phyloP scores from a whole-genome alignment of 192 early-diverging fungal species.

The Mortierella alpina region DNA sequence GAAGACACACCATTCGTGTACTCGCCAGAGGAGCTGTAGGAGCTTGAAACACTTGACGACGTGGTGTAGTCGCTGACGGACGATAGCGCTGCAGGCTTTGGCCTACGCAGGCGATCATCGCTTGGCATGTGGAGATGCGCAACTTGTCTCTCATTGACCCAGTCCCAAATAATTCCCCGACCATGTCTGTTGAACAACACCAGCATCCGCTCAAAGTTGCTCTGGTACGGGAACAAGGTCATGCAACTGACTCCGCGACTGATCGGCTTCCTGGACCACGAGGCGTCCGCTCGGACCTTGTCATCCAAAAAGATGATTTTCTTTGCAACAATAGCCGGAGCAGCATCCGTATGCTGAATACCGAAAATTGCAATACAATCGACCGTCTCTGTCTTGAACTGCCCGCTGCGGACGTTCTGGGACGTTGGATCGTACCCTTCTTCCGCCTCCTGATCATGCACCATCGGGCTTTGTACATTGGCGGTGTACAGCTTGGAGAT shows the following conservation, averaged over 20 bases:
- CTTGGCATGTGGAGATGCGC: slow-evolving; percentile 15
- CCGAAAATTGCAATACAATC: slow-evolving; percentile 47
- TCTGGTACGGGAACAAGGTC: slow-evolving; percentile 29
- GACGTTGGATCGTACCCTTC: not conserved
- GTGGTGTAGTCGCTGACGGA: too few relatives aligned
- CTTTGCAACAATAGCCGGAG: slow-evolving; percentile 30
- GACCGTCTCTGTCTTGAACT: not conserved
- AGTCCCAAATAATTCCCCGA: slow-evolving; percentile 46
- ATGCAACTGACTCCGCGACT: slow-evolving; percentile 41
- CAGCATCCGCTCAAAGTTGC: slow-evolving; percentile 23
- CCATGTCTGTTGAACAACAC: slow-evolving; percentile 37
- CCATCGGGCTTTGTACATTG: not conserved
- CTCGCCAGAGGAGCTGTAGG: not conserved
- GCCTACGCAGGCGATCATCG: not conserved
- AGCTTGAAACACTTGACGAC: not conserved
- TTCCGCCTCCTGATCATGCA: not conserved
- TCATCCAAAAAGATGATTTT: slow-evolving; percentile 22
- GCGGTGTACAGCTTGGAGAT: slow-evolving; percentile 32
- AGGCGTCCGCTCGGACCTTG: not conserved
- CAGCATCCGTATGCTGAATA: slow-evolving; percentile 16
- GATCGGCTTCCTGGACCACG: slow-evolving; percentile 17
- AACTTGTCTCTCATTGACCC: slow-evolving; percentile 33
- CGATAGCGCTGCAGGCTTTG: not conserved
- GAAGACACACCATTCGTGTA: not conserved
- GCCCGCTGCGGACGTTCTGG: not conserved